Percentiles rank a stretch among this genome's conserved stretches.
Evolutionary conservation across 257 asterid genomes (phyloP).

Genomic region (Primulina huaijiensis): DNA sequence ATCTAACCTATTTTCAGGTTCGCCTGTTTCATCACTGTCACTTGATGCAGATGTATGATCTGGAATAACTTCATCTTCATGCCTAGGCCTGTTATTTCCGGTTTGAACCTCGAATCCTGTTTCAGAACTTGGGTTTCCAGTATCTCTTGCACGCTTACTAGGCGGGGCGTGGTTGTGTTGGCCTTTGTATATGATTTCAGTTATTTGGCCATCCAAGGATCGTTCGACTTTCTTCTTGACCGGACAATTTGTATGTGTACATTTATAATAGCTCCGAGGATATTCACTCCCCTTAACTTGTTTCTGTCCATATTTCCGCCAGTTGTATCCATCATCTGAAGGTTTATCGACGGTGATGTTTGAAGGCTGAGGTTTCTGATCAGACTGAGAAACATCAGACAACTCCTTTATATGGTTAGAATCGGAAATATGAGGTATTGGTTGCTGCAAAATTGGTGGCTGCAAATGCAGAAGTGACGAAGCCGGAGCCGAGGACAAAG

Average conservation of each 20-base stretch:
- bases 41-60: conserved; percentile 66
- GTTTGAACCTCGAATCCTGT: conserved; percentile 37
- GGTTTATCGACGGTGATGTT: conserved; percentile 48
- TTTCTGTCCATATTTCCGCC: conserved; percentile 60
- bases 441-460: conserved; percentile 31
- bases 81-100: conserved; percentile 38
- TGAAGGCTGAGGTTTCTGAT: conserved; percentile 45
- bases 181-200: conserved; percentile 59
- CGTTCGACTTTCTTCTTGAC: conserved; percentile 74
- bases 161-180: conserved; percentile 71
- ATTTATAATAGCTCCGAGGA: conserved; percentile 68
- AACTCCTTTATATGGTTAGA: conserved; percentile 32
- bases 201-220: conserved; percentile 50
- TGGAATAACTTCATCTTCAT: conserved; percentile 44
- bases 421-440: conserved; percentile 28
- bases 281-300: conserved; percentile 58
- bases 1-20: conserved; percentile 40
- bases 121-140: conserved; percentile 46
- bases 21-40: conserved; percentile 65
- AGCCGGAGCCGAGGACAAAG: conserved; percentile 36
- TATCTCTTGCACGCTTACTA: conserved; percentile 43
- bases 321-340: conserved; percentile 52
- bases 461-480: conserved; percentile 30
- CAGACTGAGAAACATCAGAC: conserved; percentile 37
- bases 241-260: conserved; percentile 62